These are phyloP conservation scores for Kodamaea neixiangensis DNA, from an alignment of 805 yeast species.

Conservation along the genomic window DNA sequence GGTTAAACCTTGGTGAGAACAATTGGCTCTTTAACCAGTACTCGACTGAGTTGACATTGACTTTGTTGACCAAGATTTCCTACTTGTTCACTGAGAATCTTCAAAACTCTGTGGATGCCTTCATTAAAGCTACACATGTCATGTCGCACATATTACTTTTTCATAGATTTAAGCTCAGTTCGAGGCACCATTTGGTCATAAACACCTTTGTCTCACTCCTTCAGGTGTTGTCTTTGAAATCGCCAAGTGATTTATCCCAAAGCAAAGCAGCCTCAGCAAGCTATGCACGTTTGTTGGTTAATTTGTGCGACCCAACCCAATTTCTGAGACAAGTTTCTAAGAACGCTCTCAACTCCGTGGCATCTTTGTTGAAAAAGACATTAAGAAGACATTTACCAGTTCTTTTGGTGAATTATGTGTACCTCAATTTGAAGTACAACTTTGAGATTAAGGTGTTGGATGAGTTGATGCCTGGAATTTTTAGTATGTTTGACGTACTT, in stretches of 20 bases:
- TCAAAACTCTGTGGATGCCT: conserved; percentile 29
- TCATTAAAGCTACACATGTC: conserved; percentile 44
- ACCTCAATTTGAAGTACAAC: conserved; percentile 50
- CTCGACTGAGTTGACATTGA: conserved; percentile 55
- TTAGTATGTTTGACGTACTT: conserved; percentile 64
- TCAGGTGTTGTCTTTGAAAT: conserved; percentile 41
- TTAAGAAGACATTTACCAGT: conserved; percentile 66
- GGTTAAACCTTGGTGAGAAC: conserved; percentile 46
- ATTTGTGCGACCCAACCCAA: conserved; percentile 70
- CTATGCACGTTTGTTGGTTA: conserved; percentile 58
- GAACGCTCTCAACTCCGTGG: conserved; percentile 52
- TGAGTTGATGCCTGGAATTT: conserved; percentile 56
- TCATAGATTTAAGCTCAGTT: conserved; percentile 69
- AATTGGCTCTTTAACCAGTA: conserved; percentile 68
- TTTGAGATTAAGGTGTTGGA: conserved; percentile 50
- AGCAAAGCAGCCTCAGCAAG: conserved; percentile 45
- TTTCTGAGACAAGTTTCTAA: conserved; percentile 27
- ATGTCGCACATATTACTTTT: conserved; percentile 62
- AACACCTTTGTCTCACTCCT: conserved; percentile 52
- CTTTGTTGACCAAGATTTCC: conserved; percentile 33
- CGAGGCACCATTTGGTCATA: conserved; percentile 70
- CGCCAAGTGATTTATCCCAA: conserved; percentile 16
- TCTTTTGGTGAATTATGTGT: conserved; percentile 59
- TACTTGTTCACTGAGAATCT: conserved; percentile 10
- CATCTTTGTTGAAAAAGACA: conserved; percentile 56